Conservation (phyloP, 139 green algal species). For the Tetradesmus obliquus region DNA sequence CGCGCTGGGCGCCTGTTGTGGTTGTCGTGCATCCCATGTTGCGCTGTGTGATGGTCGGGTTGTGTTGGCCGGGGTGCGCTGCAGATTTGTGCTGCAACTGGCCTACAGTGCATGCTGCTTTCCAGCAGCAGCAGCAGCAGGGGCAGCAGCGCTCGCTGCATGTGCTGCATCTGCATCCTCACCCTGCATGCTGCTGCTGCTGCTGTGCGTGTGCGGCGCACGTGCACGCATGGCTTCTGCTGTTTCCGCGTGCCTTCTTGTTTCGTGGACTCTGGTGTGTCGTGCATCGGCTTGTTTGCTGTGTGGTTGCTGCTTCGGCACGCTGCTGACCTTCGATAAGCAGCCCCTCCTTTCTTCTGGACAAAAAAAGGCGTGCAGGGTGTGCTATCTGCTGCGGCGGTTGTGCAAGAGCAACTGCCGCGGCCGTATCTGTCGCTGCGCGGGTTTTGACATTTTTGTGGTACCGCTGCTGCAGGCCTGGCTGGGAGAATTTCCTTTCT, state of each 20-base stretch:
- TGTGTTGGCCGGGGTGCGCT: too few relatives aligned
- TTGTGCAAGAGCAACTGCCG: slow-evolving; percentile 1
- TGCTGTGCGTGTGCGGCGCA: not conserved
- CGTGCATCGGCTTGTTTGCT: not conserved
- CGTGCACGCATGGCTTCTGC: not conserved
- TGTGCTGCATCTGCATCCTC: not conserved
- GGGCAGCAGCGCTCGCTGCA: not conserved
- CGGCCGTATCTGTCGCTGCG: not conserved
- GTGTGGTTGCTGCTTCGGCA: not conserved
- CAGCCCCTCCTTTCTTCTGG: not conserved
- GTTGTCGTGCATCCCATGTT: not conserved
- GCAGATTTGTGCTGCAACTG: too few relatives aligned
- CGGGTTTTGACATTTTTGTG: not conserved
- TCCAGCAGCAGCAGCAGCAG: not conserved
- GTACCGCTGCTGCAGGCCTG: not conserved
- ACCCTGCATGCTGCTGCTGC: not conserved
- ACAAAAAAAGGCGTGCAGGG: not conserved
- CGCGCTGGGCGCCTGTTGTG: not conserved
- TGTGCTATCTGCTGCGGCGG: not conserved
- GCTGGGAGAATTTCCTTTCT: not conserved
- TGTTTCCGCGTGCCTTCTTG: not conserved
- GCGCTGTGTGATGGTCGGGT: not conserved
- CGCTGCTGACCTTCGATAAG: not conserved
- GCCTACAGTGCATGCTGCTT: too few relatives aligned
- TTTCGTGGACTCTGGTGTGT: not conserved